phyloP scores from a whole-genome alignment of 176 grass and related monocot genomes.

The Chrysopogon serrulatus region DNA sequence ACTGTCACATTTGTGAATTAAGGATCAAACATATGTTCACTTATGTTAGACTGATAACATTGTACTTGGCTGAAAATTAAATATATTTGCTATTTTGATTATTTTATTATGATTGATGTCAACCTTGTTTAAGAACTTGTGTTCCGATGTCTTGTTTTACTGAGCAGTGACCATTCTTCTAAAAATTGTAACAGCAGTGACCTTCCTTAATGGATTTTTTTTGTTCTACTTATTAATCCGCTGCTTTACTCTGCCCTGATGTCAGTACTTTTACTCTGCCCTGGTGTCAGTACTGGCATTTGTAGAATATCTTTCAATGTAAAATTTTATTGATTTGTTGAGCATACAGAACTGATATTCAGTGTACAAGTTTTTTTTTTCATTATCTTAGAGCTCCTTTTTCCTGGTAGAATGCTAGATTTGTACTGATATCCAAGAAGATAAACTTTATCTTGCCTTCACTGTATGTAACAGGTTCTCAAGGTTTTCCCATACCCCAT shows the following conservation, averaged over 20 bases:
- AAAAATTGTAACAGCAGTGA: not conserved
- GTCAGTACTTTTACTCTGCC: not conserved
- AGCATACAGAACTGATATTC: not conserved
- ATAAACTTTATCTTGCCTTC: not conserved
- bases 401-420: not conserved
- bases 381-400: not conserved
- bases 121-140: not conserved
- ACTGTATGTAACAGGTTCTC: constrained; percentile 49
- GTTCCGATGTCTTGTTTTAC: not conserved
- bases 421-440: not conserved
- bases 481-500: constrained; percentile 71
- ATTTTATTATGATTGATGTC: not conserved
- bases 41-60: not conserved
- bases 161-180: not conserved
- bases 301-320: not conserved
- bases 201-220: not conserved
- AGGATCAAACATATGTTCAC: too few relatives aligned
- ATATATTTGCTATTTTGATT: not conserved
- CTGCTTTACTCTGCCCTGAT: not conserved
- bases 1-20: too few relatives aligned
- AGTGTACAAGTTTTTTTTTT: not conserved
- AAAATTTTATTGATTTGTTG: not conserved
- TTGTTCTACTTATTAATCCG: not conserved
- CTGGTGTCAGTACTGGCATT: not conserved
- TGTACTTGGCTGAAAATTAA: not conserved